Evolutionary conservation across 1,139 yeast genomes (phyloP).

Genomic region (Taphrina populina): DNA sequence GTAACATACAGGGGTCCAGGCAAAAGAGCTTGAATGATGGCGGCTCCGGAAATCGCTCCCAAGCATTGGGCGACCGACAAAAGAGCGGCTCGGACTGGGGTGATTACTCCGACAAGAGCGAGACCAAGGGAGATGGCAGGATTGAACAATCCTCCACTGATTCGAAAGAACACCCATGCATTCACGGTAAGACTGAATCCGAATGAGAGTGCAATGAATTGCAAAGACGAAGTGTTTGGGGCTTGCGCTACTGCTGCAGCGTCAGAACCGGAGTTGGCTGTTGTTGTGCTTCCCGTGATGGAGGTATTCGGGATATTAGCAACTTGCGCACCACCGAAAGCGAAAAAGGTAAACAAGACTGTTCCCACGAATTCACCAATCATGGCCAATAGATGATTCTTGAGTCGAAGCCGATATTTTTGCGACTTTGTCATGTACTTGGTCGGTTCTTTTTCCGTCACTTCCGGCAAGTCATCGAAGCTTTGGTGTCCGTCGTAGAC

Average conservation of each 20-base stretch:
- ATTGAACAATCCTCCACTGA: conserved; percentile 64
- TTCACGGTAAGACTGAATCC: conserved; percentile 81
- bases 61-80: conserved; percentile 68
- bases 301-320: conserved; percentile 24
- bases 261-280: conserved; percentile 49
- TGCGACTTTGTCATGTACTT: conserved; percentile 17
- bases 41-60: conserved; percentile 92
- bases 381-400: conserved; percentile 48
- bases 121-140: conserved; percentile 47
- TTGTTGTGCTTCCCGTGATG: conserved; percentile 19
- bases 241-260: conserved; percentile 24
- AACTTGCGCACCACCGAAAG: conserved; percentile 66
- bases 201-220: conserved; percentile 83
- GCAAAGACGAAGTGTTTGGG: conserved; percentile 44
- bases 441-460: background rate
- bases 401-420: conserved; percentile 14
- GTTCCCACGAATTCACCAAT: conserved; percentile 82
- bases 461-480: background rate
- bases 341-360: conserved; percentile 76
- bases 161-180: conserved; percentile 71
- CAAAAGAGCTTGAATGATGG: conserved; percentile 49
- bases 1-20: conserved; percentile 24
- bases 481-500: conserved; percentile 8
- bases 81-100: conserved; percentile 68
- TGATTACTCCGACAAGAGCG: conserved; percentile 67